Conservation (phyloP, 106 monocot species). For the Apostasia shenzhenica region DNA sequence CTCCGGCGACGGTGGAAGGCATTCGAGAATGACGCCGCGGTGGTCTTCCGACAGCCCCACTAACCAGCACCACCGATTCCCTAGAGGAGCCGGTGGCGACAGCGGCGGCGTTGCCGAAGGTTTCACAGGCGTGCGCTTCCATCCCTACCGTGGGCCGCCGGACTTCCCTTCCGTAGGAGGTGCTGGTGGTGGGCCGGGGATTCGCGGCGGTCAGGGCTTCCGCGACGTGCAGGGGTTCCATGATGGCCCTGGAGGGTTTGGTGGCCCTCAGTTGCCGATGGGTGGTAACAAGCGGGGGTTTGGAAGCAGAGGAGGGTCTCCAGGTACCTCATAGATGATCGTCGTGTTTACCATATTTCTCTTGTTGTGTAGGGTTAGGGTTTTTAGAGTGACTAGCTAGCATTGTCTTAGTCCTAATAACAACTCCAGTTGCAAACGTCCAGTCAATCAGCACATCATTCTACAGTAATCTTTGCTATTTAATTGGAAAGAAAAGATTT, state of each 20-base stretch:
- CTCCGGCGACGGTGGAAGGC: slow-evolving; percentile 20
- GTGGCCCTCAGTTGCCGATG: slow-evolving; percentile 20
- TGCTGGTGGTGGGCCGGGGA: slow-evolving; percentile 11
- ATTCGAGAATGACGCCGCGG: slow-evolving; percentile 32
- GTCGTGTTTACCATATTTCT: not conserved
- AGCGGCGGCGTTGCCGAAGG: slow-evolving; percentile 21
- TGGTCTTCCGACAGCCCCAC: slow-evolving; percentile 59
- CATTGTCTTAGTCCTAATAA: too few relatives aligned
- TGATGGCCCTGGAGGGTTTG: slow-evolving; percentile 16
- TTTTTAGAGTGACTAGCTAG: not conserved
- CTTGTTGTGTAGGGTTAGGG: not conserved
- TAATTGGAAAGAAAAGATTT: not conserved
- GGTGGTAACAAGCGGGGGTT: slow-evolving; percentile 36
- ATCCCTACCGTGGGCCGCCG: slow-evolving; percentile 45
- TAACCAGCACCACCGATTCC: slow-evolving; percentile 19
- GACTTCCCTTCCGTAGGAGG: slow-evolving; percentile 23
- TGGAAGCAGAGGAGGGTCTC: slow-evolving; percentile 26
- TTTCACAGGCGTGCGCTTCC: slow-evolving; percentile 37
- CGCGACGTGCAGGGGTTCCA: slow-evolving; percentile 27
- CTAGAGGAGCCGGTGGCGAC: slow-evolving; percentile 16
- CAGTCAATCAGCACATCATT: too few relatives aligned
- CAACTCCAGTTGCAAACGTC: too few relatives aligned
- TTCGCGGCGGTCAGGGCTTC: slow-evolving; percentile 20
- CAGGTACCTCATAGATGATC: slow-evolving; percentile 12
- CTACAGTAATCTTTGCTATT: too few relatives aligned